A percentile compares a stretch with the other conserved stretches of the same genome.
Conservation (phyloP, 176 grass and related monocot species). For the Musa troglodytarum region DNA sequence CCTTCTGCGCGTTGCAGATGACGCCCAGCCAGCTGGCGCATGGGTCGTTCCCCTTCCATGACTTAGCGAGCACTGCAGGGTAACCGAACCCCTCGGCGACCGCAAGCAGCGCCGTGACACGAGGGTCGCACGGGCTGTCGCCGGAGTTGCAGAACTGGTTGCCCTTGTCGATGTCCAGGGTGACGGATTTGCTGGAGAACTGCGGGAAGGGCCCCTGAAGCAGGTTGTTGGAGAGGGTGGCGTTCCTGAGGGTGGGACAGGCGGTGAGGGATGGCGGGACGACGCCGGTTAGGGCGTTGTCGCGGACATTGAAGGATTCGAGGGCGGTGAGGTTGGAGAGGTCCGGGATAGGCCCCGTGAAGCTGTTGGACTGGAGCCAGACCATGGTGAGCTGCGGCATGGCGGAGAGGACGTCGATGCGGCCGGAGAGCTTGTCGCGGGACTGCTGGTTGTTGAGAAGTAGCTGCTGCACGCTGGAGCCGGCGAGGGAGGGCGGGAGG, state of each 20-base stretch:
- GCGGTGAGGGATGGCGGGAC: constrained; percentile 41
- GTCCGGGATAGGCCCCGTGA: constrained; percentile 68
- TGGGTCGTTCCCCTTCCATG: constrained; percentile 55
- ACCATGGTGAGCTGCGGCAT: constrained; percentile 46
- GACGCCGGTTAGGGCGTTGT: constrained; percentile 64
- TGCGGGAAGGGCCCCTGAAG: constrained; percentile 57
- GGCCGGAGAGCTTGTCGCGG: constrained; percentile 39
- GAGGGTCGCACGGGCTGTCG: constrained; percentile 35
- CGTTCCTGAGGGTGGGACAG: constrained; percentile 28
- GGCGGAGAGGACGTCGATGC: constrained; percentile 39
- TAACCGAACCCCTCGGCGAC: constrained; percentile 68
- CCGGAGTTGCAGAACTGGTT: constrained; percentile 47
- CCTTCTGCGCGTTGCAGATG: constrained; percentile 25
- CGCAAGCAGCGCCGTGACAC: constrained; percentile 45
- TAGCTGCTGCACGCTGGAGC: constrained; percentile 37
- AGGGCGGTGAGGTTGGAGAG: constrained; percentile 37
- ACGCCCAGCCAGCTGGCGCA: constrained; percentile 54
- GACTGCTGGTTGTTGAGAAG: constrained; percentile 71
- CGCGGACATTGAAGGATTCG: constrained; percentile 51
- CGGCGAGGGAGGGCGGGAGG: constrained; percentile 34
- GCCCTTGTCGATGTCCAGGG: constrained; percentile 30
- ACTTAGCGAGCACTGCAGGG: constrained; percentile 36
- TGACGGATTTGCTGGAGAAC: constrained; percentile 16
- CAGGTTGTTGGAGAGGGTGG: constrained; percentile 54
- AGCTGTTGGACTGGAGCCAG: constrained; percentile 70